Base-by-base conservation (phyloP, 164 flowering plant species). In the Cinnamomum micranthum region DNA sequence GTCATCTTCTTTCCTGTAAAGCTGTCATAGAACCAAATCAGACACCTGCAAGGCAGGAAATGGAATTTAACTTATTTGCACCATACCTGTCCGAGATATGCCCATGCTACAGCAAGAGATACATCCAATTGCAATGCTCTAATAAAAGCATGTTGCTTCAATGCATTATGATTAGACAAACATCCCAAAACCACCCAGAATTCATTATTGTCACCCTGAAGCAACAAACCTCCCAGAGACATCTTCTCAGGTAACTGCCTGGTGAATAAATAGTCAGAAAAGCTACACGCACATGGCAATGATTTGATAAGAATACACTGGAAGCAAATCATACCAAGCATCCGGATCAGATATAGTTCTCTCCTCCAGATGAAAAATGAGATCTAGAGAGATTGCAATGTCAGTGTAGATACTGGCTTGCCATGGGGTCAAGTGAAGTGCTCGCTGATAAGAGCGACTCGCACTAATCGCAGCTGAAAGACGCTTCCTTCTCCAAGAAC, bases 351-450 rank as follows among this genome's bases (percentile, higher is more conserved):
- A 72, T 71, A 72, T 69, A 74, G 17, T 41, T 75, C 59, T 67
- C 73, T 82, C 86, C 72, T 81, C 79, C 73, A 85, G 82, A 22
- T 85, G 81, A 76, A 71, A 76, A 71, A 87, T 76, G 55, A 86
- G 87, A 85, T 92, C 92, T 22, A 80, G 73, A 84, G 89, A 82
- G 63, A 90, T 79, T 50, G 95, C 98, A 83, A 96, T 80, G 75
- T 94, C 98, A 60, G 81, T 75, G 76, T 92, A 96, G 55, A 88
- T 76, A 80, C 89, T 91, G 69, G 98, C 91, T 79, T 87, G 87
- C 97, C 98, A 94, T 52, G 98, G 99, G 24, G 94, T 81, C 87
- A 96, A 85, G 85, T 88, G 97, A 84, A 96, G 77, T 74, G 99
- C 94, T 78, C 87, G 85, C 83, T 92, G 98, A 78, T 91, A 96